Percentiles rank a stretch among this genome's conserved stretches.
Conservation (phyloP, 495 filamentous ascomycete genomes). For the Baudoinia panamericana region DNA sequence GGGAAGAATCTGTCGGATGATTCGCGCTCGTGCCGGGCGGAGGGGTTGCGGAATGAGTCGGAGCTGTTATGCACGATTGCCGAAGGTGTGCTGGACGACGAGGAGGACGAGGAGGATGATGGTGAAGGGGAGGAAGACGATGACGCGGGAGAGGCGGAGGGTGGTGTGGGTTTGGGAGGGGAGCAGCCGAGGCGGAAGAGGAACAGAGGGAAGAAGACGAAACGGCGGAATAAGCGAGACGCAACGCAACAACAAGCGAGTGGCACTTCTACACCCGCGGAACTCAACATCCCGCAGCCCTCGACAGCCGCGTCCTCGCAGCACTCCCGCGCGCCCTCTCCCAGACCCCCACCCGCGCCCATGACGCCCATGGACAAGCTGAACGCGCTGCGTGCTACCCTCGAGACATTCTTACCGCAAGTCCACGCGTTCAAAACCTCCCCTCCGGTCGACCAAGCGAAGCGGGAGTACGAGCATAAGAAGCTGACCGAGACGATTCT, state of each 20-base stretch:
- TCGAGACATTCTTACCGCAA: slow-evolving; percentile 46
- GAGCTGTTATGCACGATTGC: slow-evolving; percentile 58
- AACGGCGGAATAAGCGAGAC: slow-evolving; percentile 13
- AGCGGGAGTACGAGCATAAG: slow-evolving; percentile 63
- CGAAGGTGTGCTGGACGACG: slow-evolving; percentile 30
- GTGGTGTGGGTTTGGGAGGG: slow-evolving; percentile 43
- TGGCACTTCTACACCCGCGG: slow-evolving; percentile 21
- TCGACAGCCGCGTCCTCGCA: slow-evolving; percentile 15
- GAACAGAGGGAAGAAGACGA: slow-evolving; percentile 29
- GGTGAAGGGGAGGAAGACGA: slow-evolving; percentile 37
- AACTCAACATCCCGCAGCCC: slow-evolving; percentile 15
- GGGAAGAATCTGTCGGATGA: slow-evolving; percentile 62
- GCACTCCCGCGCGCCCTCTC: slow-evolving; percentile 33
- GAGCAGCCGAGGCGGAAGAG: slow-evolving; percentile 39
- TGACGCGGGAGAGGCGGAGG: slow-evolving; percentile 43
- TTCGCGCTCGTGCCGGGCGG: slow-evolving; percentile 49
- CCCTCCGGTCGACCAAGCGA: slow-evolving; percentile 58
- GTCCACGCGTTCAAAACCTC: slow-evolving; percentile 48
- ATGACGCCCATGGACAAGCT: slow-evolving; percentile 54
- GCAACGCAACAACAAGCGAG: neutral
- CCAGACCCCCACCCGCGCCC: slow-evolving; percentile 27
- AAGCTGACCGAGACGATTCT: slow-evolving; percentile 73
- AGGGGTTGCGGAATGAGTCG: slow-evolving; percentile 48
- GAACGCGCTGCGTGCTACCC: slow-evolving; percentile 50
- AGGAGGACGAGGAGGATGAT: slow-evolving; percentile 36